Evolutionary conservation across 305 asterid genomes (phyloP).

Genomic region (Fraxinus baroniana): DNA sequence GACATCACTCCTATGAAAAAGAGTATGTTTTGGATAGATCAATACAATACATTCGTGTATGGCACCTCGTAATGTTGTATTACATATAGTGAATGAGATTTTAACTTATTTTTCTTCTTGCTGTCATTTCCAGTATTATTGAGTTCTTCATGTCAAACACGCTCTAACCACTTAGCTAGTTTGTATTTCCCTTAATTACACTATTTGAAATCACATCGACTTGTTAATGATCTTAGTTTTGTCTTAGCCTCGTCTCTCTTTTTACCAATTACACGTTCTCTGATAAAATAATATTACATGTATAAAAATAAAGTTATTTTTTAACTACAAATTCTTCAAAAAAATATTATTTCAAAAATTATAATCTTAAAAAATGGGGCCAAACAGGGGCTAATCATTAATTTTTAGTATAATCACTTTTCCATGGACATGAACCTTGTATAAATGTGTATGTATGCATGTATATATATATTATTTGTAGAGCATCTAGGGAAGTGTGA

Average conservation of each 20-base stretch:
- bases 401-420: background rate
- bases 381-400: background rate
- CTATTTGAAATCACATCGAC: background rate
- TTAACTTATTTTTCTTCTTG: background rate
- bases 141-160: background rate
- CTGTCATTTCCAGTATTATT: background rate
- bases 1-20: background rate
- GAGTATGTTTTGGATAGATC: background rate
- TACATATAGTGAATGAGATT: background rate
- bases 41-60: background rate
- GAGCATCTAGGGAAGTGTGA: conserved; percentile 89
- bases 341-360: too few relatives aligned
- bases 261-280: too few relatives aligned
- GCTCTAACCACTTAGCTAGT: background rate
- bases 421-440: background rate
- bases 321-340: too few relatives aligned
- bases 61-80: background rate
- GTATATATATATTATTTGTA: conserved; percentile 9
- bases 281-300: too few relatives aligned
- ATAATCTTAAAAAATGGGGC: too few relatives aligned
- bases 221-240: background rate
- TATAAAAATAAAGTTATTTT: too few relatives aligned
- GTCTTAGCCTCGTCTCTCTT: background rate
- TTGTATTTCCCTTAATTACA: background rate
- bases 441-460: background rate